Base-by-base conservation (phyloP, 371 early-diverging fungal genomes). In the Encephalitozoon intestinalis region DNA sequence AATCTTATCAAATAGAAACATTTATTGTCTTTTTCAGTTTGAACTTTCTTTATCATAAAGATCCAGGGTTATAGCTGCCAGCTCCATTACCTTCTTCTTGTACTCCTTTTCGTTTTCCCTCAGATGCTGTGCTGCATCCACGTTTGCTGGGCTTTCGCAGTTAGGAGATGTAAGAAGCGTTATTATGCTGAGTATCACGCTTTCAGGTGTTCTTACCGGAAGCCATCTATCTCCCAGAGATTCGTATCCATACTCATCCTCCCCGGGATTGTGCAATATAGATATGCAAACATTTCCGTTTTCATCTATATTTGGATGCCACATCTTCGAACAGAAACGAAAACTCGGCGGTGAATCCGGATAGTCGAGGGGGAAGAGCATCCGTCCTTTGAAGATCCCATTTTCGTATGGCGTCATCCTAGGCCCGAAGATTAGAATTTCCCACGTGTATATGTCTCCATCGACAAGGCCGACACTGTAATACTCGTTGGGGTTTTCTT, bases 351-450 rank as follows among this genome's bases (percentile, higher is more conserved):
- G 89, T 37, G 86, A 82, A 9, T 89, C 87, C 3, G 97, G 97
- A 77, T 90, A 90, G 23, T 88, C 88, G 34, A 87, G 85, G 12
- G 93, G 93, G 84, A 94, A 94, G 1, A 88, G 82, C 82, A 93
- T 86, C 37, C 83, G 86, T 9, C 92, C 92, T 81, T 88, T 91
- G 87, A 92, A 92, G 83, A 93, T 91, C 2, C 93, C 94, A 53
- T 95, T 94, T 90, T 95, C 94, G 85, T 93, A 98, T 3, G 97
- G 94, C 26, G 96, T 95, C 84, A 92, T 91, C 34, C 84, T 78
- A 26, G 97, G 97, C 2, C 99, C 99, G 46, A 90, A 88, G 79
- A 98, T 94, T 65, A 91, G 84, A 40, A 97, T 96, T 87, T 95
- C 93, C 92, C 88, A 90, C 84, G 88, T 89, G 80, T 87, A 90